Conservation (phyloP, 305 asterid genomes). For the Petunia hybrid region DNA sequence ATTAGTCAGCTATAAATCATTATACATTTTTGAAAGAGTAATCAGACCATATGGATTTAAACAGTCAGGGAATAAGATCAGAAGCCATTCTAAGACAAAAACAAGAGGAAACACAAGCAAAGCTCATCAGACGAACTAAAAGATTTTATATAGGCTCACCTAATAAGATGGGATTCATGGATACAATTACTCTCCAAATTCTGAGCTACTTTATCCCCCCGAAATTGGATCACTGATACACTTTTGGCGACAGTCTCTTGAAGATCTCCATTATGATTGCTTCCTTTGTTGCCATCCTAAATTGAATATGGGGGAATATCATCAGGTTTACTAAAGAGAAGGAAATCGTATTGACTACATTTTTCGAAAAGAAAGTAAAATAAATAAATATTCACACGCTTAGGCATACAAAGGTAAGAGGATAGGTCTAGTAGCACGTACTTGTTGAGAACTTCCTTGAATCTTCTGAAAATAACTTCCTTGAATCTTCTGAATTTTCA, state of each 20-base stretch:
- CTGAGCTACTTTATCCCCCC: conserved; percentile 9
- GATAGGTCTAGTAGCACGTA: background rate
- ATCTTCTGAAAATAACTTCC: background rate
- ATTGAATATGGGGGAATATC: background rate
- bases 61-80: background rate
- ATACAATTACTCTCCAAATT: conserved; percentile 16
- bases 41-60: background rate
- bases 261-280: conserved; percentile 1
- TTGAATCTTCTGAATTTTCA: conserved; percentile 5
- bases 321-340: background rate
- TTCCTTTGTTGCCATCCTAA: conserved; percentile 29
- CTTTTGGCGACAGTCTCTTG: conserved; percentile 24
- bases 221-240: background rate
- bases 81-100: background rate
- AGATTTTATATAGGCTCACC: background rate
- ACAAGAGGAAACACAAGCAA: background rate
- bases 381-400: background rate
- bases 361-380: background rate
- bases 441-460: conserved; percentile 16
- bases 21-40: background rate
- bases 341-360: background rate
- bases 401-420: background rate
- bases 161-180: conserved; percentile 1
- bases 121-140: background rate
- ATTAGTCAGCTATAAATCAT: background rate